These are phyloP conservation scores for Diaporthe vexans DNA, from an alignment of 2,329 filamentous ascomycete species.

Conservation along the genomic window DNA sequence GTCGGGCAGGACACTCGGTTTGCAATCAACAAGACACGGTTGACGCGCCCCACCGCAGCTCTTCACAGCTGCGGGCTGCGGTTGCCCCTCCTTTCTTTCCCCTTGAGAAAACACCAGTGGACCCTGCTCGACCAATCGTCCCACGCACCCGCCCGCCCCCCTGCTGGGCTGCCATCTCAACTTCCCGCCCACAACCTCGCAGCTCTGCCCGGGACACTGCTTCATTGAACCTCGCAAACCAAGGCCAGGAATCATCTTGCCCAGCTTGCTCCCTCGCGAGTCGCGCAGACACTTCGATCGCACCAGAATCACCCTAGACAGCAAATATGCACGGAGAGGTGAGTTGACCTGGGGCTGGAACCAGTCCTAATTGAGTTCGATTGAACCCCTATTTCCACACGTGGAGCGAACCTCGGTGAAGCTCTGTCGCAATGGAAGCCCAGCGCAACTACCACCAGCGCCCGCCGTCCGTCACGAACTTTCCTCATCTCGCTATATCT, in stretches of 20 bases:
- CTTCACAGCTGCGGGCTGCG: background rate
- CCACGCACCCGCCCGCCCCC: slow-evolving; percentile 12
- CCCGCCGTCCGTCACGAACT: slow-evolving; percentile 7
- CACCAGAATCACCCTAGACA: slow-evolving; percentile 20
- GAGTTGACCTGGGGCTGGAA: slow-evolving; percentile 36
- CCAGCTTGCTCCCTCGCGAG: slow-evolving; percentile 32
- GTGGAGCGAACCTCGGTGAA: slow-evolving; percentile 32
- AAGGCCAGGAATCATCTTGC: slow-evolving; percentile 4
- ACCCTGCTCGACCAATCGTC: slow-evolving; percentile 14
- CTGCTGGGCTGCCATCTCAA: slow-evolving; percentile 16
- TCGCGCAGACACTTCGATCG: slow-evolving; percentile 31
- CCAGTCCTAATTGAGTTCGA: slow-evolving; percentile 7
- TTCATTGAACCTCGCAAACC: slow-evolving; percentile 10
- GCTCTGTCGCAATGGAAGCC: slow-evolving; percentile 22
- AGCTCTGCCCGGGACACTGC: slow-evolving; percentile 20
- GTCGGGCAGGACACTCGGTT: background rate
- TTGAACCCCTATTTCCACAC: slow-evolving; percentile 35
- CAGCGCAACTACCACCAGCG: slow-evolving; percentile 20
- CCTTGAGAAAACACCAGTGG: slow-evolving; percentile 25
- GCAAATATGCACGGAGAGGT: slow-evolving; percentile 43
- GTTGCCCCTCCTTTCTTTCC: slow-evolving; percentile 31
- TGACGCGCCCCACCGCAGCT: slow-evolving; percentile 30
- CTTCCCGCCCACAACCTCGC: slow-evolving; percentile 28
- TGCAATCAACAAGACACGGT: slow-evolving; percentile 31
- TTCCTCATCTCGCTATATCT: slow-evolving; percentile 29